A percentile compares a stretch with the other conserved stretches of the same genome.
phyloP scores from a whole-genome alignment of 371 early-diverging fungal species.

The Cokeromyces recurvatus region DNA sequence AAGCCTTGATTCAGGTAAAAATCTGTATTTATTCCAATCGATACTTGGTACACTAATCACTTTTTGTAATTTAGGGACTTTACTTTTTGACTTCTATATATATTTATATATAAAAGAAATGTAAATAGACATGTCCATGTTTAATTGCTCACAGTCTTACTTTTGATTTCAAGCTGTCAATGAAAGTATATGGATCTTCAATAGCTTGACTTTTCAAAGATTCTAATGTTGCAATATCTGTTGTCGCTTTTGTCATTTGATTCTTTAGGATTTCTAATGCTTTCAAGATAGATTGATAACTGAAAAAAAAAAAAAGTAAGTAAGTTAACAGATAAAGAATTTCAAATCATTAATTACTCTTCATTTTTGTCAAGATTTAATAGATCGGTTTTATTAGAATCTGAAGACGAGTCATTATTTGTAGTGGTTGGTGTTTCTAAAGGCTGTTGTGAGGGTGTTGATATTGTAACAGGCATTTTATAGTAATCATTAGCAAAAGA shows the following conservation, averaged over 20 bases:
- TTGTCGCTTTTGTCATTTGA: constrained; percentile 42
- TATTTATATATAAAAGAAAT: too few species aligned
- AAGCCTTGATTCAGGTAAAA: constrained; percentile 34
- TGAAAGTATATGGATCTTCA: constrained; percentile 45
- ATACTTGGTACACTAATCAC: constrained; percentile 34
- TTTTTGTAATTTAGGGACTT: constrained; percentile 37
- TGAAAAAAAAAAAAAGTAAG: too few species aligned
- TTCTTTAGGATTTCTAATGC: constrained; percentile 32
- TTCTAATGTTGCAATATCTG: constrained; percentile 38
- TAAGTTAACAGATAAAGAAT: too few species aligned
- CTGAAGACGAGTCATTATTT: constrained; percentile 5
- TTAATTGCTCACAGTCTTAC: constrained; percentile 28
- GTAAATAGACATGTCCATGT: too few species aligned
- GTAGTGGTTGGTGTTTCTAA: not conserved
- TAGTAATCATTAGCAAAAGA: too few species aligned
- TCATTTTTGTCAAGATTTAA: constrained; percentile 23
- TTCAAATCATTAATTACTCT: too few species aligned
- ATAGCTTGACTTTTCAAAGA: constrained; percentile 44
- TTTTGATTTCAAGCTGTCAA: constrained; percentile 40
- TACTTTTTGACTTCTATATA: constrained; percentile 15
- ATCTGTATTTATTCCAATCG: constrained; percentile 41
- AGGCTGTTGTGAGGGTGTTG: constrained; percentile 1
- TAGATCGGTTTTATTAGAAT: not conserved
- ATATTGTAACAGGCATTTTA: too few species aligned
- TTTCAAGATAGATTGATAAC: constrained; percentile 30